phyloP scores from a whole-genome alignment of 208 protist genomes.

The Wallacemonas sp. region DNA sequence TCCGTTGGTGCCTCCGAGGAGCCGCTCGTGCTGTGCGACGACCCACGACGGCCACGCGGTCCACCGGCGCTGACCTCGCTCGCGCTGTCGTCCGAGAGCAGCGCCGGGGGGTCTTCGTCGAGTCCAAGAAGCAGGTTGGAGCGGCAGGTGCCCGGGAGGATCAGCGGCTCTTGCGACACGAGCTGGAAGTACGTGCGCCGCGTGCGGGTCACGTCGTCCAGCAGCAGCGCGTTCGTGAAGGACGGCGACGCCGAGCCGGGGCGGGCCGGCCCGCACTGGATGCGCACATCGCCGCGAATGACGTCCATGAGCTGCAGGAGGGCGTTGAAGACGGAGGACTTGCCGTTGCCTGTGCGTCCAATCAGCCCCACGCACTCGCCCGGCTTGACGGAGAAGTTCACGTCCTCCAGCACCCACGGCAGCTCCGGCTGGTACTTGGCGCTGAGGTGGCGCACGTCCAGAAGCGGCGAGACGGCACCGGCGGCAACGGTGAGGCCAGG shows the following conservation, averaged over 20 bases:
- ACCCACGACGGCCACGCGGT: not conserved
- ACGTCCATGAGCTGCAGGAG: conserved; percentile 90
- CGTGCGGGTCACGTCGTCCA: conserved; percentile 21
- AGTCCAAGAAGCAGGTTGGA: conserved; percentile 90
- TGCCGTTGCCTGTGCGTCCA: conserved; percentile 82
- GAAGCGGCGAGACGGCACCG: conserved; percentile 32
- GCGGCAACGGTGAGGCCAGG: no score
- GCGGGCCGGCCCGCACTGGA: conserved; percentile 7
- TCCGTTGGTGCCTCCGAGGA: conserved; percentile 39
- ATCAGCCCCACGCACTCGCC: conserved; percentile 74
- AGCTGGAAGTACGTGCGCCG: conserved; percentile 94
- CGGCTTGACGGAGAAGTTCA: conserved; percentile 51
- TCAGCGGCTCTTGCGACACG: conserved; percentile 98
- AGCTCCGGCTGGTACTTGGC: conserved; percentile 69
- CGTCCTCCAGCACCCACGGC: conserved; percentile 65
- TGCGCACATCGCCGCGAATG: conserved; percentile 47
- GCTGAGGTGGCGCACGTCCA: conserved; percentile 66
- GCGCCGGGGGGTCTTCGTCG: conserved; percentile 13
- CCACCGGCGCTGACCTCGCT: conserved; percentile 2
- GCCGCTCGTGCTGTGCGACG: not conserved
- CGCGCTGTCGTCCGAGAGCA: conserved; percentile 1
- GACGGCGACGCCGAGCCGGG: conserved; percentile 68
- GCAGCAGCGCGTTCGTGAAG: conserved; percentile 28
- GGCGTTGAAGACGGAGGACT: conserved; percentile 84
- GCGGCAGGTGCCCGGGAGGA: conserved; percentile 95